Base-by-base conservation (phyloP, 2,329 filamentous ascomycete species). In the Fusarium begoniae region DNA sequence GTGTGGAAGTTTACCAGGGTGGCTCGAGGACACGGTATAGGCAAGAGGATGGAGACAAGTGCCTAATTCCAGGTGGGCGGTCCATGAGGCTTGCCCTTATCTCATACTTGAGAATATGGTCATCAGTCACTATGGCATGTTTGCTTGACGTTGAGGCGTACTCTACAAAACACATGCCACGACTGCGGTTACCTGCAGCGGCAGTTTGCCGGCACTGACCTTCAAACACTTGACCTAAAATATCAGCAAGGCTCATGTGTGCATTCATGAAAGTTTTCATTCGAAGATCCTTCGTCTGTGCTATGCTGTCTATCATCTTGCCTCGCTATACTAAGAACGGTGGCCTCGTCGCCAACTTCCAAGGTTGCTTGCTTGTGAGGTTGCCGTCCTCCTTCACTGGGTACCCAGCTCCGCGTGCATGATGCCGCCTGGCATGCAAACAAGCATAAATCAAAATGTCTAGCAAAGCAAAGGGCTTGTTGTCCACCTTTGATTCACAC, bases 101-200 rank as follows among this genome's bases (percentile, higher is more conserved):
- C 44, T 54, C 59, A 72, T 60, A 45, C 22, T 43, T 58, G 26
- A 40, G 37, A 24, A 30, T 26, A 53, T 37, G 30, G 37, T 38
- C 35, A 64, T 61, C 43, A 41, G 51, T 55, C 43, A 41, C 30
- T 12, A 59, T 64, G 37, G n/a, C 38, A 50, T 57, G 64, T 72
- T 66, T 57, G 63, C 60, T 58, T 50, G 41, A 44, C 28, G 22
- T 24, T 22, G 41, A 60, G 56, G 50, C 50, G 55, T 43, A 57
- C 60, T 47, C 40, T 45, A 38, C 7, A 69, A 73, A 50, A 50
- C 55, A 63, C 22, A 66, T 59, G 28, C 60, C 13, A 63, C 61
- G 37, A 55, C 10, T 58, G 41, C 73, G 73, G 73, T 59, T 75
- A 72, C 70, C 43, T 72, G 73, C 73, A 75, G 73, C 38, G 18